Evolutionary conservation across 306 rosid species (phyloP).

Genomic region (Castanopsis chinensis): DNA sequence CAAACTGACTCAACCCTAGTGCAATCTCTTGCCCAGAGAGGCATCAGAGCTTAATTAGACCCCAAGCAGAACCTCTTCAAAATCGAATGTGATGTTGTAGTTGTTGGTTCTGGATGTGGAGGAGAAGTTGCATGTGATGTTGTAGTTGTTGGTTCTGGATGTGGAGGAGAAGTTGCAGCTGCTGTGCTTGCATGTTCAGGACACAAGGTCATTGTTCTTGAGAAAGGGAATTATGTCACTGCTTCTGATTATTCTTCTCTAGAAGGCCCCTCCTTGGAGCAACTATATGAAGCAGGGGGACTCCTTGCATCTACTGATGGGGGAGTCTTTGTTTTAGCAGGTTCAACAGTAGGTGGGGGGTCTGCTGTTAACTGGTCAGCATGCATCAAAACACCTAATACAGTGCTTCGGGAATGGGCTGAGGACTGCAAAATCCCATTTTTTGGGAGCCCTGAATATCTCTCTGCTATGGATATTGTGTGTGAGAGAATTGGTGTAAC

Average conservation of each 20-base stretch:
- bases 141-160: constrained; percentile 72
- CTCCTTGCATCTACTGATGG: constrained; percentile 51
- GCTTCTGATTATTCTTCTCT: constrained; percentile 65
- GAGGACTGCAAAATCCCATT: constrained; percentile 37
- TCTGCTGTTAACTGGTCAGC: constrained; percentile 92
- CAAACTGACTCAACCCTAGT: constrained; percentile 47
- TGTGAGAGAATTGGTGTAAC: constrained; percentile 73
- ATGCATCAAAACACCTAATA: constrained; percentile 63
- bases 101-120: too few relatives aligned
- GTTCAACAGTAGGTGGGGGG: constrained; percentile 88
- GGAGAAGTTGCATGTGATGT: too few relatives aligned
- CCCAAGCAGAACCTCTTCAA: constrained; percentile 27
- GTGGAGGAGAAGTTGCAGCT: constrained; percentile 93
- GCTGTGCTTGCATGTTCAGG: constrained; percentile 69
- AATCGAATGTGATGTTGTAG: constrained; percentile 68
- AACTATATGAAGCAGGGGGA: constrained; percentile 71
- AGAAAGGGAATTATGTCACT: constrained; percentile 75
- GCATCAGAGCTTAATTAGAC: constrained; percentile 46
- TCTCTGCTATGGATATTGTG: constrained; percentile 62
- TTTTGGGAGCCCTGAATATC: constrained; percentile 54
- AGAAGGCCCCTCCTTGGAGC: constrained; percentile 72
- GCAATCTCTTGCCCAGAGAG: constrained; percentile 51
- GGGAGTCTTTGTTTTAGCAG: constrained; percentile 52
- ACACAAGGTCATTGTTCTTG: constrained; percentile 71
- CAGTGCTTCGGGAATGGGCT: constrained; percentile 63